Conservation (phyloP, 2,329 filamentous ascomycete species). For the Scedosporium boydii region DNA sequence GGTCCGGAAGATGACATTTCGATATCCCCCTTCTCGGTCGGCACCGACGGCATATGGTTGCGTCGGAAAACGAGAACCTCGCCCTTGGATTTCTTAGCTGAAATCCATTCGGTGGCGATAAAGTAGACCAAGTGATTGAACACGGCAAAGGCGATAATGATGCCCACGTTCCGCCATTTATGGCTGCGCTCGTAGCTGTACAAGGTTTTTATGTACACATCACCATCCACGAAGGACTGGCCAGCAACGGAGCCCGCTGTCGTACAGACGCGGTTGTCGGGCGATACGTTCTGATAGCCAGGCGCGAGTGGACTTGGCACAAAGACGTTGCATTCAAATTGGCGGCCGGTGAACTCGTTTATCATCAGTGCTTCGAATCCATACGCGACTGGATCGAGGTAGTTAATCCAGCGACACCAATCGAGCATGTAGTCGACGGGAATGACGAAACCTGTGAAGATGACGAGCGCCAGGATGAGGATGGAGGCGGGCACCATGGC, state of each 20-base stretch:
- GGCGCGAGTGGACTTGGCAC: constrained; percentile 29
- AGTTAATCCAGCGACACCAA: constrained; percentile 80
- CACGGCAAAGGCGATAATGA: constrained; percentile 55
- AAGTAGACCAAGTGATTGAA: constrained; percentile 55
- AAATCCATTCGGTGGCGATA: constrained; percentile 54
- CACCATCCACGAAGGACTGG: constrained; percentile 41
- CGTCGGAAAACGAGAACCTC: constrained; percentile 68
- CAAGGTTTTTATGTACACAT: constrained; percentile 41
- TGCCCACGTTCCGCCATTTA: constrained; percentile 64
- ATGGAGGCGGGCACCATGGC: constrained; percentile 52
- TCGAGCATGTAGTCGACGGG: constrained; percentile 60
- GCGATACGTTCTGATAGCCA: constrained; percentile 25
- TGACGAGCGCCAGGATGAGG: constrained; percentile 56
- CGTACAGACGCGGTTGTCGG: constrained; percentile 43
- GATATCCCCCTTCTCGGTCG: constrained; percentile 28
- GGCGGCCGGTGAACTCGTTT: constrained; percentile 66
- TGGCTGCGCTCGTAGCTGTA: constrained; percentile 50
- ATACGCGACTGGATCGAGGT: constrained; percentile 70
- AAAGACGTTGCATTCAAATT: constrained; percentile 43
- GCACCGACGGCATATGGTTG: constrained; percentile 50
- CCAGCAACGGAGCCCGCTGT: constrained; percentile 50
- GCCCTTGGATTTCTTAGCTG: constrained; percentile 62
- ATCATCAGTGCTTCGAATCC: constrained; percentile 73
- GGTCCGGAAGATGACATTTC: too few relatives aligned
- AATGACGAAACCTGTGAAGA: constrained; percentile 62